Evolutionary conservation across 2,329 filamentous ascomycete species (phyloP), one percentile per base, ranked within the genome.

Genomic region (Xylaria arbuscula): DNA sequence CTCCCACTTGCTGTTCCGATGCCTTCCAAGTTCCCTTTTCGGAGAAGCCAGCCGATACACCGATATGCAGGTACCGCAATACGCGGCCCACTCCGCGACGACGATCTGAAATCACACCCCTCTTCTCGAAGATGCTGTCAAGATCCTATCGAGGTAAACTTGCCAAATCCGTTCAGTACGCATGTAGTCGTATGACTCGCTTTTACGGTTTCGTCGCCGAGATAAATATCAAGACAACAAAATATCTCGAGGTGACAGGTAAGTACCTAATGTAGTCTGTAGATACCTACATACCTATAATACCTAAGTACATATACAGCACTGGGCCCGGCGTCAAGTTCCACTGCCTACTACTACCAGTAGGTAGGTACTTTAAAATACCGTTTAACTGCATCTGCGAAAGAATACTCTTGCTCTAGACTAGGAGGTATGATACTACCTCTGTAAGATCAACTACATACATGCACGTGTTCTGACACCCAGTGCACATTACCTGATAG

Each of bases 11-110:
- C 19, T 56, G 54, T 53, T 15, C 19, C 53, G 13, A 45, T 32
- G 13, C 42, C 34, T 40, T 65, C 51, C 17, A 36, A 34, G 38
- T 34, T 61, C 38, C 62, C 38, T 58, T 71, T 71, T 66, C 74
- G 75, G 75, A 77, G 74, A 70, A 56, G 71, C 66, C 66, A 76
- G 72, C 75, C 75, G 76, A 77, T 72, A 74, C 76, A 74, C 76
- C 75, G 76, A 73, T 72, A 77, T 77, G 76, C 76, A 77, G 76
- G 74, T 77, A 77, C 74, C 72, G 73, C 71, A 73, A 72, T 71
- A 72, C 69, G 65, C 60, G 71, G 69, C 32, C 68, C 68, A 68
- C 69, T 64, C 47, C 51, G 53, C 66, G 47, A 61, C 69, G 66
- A 53, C 65, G 62, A 70, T 70, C 68, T 65, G 34, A 57, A 55